Base-by-base conservation (phyloP, 2,329 filamentous ascomycete species). In the Helotiales sp. region DNA sequence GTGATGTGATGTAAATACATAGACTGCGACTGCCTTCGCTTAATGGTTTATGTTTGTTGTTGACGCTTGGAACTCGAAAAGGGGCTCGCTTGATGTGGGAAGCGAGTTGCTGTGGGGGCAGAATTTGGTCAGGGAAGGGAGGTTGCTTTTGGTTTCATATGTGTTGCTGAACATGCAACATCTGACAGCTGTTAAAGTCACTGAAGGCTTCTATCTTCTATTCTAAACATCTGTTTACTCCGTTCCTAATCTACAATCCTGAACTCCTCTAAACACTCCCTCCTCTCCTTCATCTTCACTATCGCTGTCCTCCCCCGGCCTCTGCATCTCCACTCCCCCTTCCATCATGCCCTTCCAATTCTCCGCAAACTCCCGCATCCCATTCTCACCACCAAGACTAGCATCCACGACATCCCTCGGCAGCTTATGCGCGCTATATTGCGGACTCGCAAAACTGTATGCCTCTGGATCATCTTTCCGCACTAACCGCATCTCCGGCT, bases 391-490 rank as follows among this genome's bases (percentile, higher is more conserved):
- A 0, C 85, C 85, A 71, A 86, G 75, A 71, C 87, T 86, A 22
- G 89, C 89, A 72, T 91, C 88, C 1, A 97, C 94, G 1, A 98
- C 93, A 73, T 99, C 96, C 78, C 90, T 93, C 0, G 96, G 96
- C 73, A 99, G 81, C 80, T 98, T 99, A 77, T 98, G 95, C 2
- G 96, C 95, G 69, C 93, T 97, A 79, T 97, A 98, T 75, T 95
- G 92, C 1, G 93, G 87, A 4, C 92, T 91, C 71, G 87, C 89
- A 77, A 97, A 96, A 73, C 91, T 91, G 77, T 93, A 96, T 0
- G 94, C 94, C 68, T 95, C 92, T 0, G 94, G 93, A 72, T 98
- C 95, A 70, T 95, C 91, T 77, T 89, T 89, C 73, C 90, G 88
- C 55, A 99, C 87, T 8, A 98, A 83, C 49, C 95, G 86, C 71